phyloP scores from a whole-genome alignment of 352 stramenopile genomes.

The Globisporangium solare region DNA sequence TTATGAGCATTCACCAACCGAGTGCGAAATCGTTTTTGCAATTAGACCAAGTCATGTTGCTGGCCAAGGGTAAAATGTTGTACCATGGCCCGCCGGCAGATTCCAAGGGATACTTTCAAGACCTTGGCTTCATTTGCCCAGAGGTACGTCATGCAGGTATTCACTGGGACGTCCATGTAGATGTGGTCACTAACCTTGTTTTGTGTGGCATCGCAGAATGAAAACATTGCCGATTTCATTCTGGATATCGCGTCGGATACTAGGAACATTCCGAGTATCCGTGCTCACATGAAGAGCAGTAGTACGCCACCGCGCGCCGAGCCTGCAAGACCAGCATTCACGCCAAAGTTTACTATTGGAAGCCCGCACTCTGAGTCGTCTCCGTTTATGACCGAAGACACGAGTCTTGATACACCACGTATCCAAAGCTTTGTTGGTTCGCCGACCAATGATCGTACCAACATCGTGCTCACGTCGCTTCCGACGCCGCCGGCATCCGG shows the following conservation, averaged over 20 bases:
- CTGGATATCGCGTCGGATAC: conserved; percentile 65
- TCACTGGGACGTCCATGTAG: too few species aligned
- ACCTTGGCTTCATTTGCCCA: conserved; percentile 62
- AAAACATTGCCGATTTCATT: conserved; percentile 83
- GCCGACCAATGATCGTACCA: conserved; percentile 8
- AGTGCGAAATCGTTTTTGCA: conserved; percentile 87
- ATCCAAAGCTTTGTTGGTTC: conserved; percentile 31
- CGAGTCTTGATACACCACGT: conserved; percentile 39
- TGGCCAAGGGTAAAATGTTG: conserved; percentile 76
- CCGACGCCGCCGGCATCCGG: conserved; percentile 17
- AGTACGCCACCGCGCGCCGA: conserved; percentile 9
- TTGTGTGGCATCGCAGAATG: conserved; percentile 29
- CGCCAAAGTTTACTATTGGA: conserved; percentile 24
- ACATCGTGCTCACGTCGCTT: conserved; percentile 1
- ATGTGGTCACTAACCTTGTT: neutral
- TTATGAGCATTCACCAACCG: conserved; percentile 89
- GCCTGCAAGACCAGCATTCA: conserved; percentile 9
- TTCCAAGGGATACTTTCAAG: conserved; percentile 54
- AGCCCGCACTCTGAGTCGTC: conserved; percentile 40
- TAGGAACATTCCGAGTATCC: conserved; percentile 58
- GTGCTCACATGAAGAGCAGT: conserved; percentile 38
- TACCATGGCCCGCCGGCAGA: conserved; percentile 49
- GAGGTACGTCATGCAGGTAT: conserved; percentile 20
- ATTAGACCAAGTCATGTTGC: conserved; percentile 88
- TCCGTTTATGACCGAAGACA: conserved; percentile 52